Percentiles rank a stretch among this genome's conserved stretches.
phyloP scores from a whole-genome alignment of 306 rosid species.

The Prunus fruticosa region DNA sequence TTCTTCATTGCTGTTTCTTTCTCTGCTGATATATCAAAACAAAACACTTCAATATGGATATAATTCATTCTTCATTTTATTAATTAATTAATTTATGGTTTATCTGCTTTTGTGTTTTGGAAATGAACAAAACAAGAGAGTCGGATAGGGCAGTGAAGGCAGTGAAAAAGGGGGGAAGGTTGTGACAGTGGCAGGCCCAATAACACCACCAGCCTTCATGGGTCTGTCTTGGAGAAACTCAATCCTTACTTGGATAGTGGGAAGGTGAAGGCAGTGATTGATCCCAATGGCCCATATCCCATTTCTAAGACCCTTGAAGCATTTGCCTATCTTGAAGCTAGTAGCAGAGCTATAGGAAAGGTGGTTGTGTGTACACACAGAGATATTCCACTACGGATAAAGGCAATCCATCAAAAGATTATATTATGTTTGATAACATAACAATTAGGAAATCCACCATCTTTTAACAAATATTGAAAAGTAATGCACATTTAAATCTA shows the following conservation, averaged over 20 bases:
- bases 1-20: background rate
- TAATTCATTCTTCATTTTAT: too few species aligned
- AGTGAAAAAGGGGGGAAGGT: slow-evolving; percentile 60
- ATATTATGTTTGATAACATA: too few species aligned
- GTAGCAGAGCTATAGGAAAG: slow-evolving; percentile 51
- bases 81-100: background rate
- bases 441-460: too few species aligned
- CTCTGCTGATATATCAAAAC: too few species aligned
- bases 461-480: too few species aligned
- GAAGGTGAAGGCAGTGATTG: slow-evolving; percentile 61
- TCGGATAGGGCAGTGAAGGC: slow-evolving; percentile 49
- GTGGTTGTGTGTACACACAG: slow-evolving; percentile 29
- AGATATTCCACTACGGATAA: too few species aligned
- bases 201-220: slow-evolving; percentile 37
- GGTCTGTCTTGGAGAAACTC: slow-evolving; percentile 44
- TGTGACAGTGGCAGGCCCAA: slow-evolving; percentile 44
- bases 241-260: slow-evolving; percentile 65
- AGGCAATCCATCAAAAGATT: too few species aligned
- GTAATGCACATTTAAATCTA: too few species aligned
- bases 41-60: too few species aligned
- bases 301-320: slow-evolving; percentile 59
- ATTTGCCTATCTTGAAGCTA: slow-evolving; percentile 45
- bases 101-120: too few species aligned
- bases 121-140: slow-evolving; percentile 28
- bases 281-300: slow-evolving; percentile 58